Evolutionary conservation across 495 filamentous ascomycete genomes (phyloP).

Genomic region (Niebla homalea): DNA sequence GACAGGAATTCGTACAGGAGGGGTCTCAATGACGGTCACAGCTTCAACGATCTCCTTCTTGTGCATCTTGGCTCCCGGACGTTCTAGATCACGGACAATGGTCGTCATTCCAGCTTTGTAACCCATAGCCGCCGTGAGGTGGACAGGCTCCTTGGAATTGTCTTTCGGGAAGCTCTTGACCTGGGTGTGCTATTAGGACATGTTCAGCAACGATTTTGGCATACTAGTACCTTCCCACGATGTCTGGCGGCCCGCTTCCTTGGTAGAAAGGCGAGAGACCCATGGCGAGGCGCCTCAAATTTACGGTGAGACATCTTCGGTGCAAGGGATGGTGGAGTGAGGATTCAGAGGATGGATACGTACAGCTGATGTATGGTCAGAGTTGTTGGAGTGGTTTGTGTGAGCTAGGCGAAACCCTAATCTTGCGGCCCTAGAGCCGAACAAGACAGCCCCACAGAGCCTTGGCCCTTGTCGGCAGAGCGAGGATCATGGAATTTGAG

Average conservation of each 20-base stretch:
- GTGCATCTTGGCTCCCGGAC: slow-evolving; percentile 98
- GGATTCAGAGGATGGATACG: no score
- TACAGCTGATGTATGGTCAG: no score
- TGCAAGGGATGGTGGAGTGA: no score
- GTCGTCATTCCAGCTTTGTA: slow-evolving; percentile 99
- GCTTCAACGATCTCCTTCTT: slow-evolving; percentile 99
- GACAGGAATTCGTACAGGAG: slow-evolving; percentile 62
- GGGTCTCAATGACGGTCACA: slow-evolving; percentile 97
- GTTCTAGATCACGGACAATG: slow-evolving; percentile 98
- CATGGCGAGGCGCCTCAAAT: slow-evolving; percentile 93
- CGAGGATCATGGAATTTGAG: no score
- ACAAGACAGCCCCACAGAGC: no score
- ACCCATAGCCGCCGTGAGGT: slow-evolving; percentile 95
- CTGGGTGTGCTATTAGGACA: slow-evolving; percentile 25
- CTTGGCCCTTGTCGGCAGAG: no score
- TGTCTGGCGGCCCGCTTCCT: slow-evolving; percentile 94
- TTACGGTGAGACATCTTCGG: slow-evolving; percentile 53
- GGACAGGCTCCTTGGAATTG: slow-evolving; percentile 98
- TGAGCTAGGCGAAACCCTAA: no score
- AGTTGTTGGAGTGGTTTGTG: no score
- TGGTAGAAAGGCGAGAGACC: slow-evolving; percentile 88
- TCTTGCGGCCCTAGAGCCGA: no score
- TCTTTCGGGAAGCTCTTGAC: slow-evolving; percentile 91
- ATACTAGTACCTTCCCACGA: slow-evolving; percentile 84
- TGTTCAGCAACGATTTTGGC: slow-evolving; percentile 2